phyloP scores from a whole-genome alignment of 148 eudicot species.

The Persicaria maculosa region DNA sequence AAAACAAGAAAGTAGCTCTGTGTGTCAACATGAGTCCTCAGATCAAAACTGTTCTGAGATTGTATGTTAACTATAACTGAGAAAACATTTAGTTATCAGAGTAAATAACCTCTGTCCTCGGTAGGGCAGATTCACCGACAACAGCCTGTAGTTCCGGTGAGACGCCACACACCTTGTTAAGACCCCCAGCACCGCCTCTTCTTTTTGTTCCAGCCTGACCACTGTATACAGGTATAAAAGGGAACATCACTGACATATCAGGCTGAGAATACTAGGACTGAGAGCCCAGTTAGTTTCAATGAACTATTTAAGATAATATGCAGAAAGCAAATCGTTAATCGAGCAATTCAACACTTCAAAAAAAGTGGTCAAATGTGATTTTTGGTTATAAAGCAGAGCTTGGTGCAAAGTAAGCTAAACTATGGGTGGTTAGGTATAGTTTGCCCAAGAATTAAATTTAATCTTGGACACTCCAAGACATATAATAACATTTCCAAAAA shows the following conservation, averaged over 20 bases:
- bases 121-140: slow-evolving; percentile 19
- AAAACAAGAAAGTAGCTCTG: slow-evolving; percentile 7
- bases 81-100: background rate
- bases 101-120: slow-evolving; percentile 20
- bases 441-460: background rate
- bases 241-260: background rate
- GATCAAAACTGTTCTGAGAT: background rate
- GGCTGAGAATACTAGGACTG: background rate
- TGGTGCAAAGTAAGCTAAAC: background rate
- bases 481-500: background rate
- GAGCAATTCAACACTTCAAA: background rate
- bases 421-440: background rate
- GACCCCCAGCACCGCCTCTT: slow-evolving; percentile 18
- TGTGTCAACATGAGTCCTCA: background rate
- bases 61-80: background rate
- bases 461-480: background rate
- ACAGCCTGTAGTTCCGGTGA: slow-evolving; percentile 23
- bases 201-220: slow-evolving; percentile 17
- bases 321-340: background rate
- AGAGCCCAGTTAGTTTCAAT: background rate
- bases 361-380: background rate
- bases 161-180: slow-evolving; percentile 18
- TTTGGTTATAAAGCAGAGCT: background rate
- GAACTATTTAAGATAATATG: background rate
- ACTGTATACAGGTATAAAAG: slow-evolving; percentile 1